Evolutionary conservation across 352 stramenopile genomes (phyloP), one percentile per base, ranked within the genome.

Genomic region (Hyaloperonospora brassicae): DNA sequence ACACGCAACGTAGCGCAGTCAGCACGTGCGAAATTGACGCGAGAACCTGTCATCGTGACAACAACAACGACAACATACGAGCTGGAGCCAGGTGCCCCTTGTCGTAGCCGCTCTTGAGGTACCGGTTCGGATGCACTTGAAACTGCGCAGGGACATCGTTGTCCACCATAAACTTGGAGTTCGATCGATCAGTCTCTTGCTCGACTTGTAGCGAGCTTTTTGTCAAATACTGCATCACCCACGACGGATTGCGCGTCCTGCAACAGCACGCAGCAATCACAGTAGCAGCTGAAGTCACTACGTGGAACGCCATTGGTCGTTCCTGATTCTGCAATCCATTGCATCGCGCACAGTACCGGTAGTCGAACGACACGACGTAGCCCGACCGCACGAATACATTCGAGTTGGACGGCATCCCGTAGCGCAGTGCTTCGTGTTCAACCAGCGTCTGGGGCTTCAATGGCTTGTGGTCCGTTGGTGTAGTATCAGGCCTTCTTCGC

Each of bases 31-130:
- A 8, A 17, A 31, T 41, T 49, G 6, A 31, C 35, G 17, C 10
- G 8, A 31, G 39, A 38, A 13, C 5, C 9, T 47, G 7, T 36
- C 24, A 24, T 30, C 41, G 30, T 21, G 17, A 23, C 9, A 2
- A 12, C 17, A 25, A 3, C n/a, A 48, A 24, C 17, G 17, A 17
- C 13, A 24, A 59, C 67, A 51, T 70, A 82, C 84, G 66, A 41
- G 90, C 93, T 39, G 93, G 91, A 35, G 90, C 92, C 52, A 98
- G 70, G 62, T 98, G 95, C 23, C 95, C 95, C 42, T 96, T 91
- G 73, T 98, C 95, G 62, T 97, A 98, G 42, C 93, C 95, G 42
- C 73, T 95, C 48, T 95, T 87, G 24, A 78, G 58, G 60, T 96
- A 98, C 54, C 95, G 71, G 35, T 71, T 83, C 39, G 93, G 84